phyloP scores from a whole-genome alignment of 2,329 filamentous ascomycete genomes.

The Penicillium sp. region DNA sequence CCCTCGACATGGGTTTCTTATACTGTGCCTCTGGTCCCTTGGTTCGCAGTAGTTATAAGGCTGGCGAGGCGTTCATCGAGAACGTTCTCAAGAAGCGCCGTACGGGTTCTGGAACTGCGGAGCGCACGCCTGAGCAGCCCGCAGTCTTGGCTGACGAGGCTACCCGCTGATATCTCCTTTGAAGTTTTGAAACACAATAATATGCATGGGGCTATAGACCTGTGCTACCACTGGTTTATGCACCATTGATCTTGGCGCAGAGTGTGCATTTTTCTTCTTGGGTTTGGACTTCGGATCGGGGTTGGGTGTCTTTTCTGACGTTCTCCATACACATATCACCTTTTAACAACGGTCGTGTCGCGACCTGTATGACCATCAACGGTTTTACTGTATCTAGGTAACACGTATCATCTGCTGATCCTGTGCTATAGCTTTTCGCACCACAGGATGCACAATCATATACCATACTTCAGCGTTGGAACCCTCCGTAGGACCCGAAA shows the following conservation, averaged over 20 bases:
- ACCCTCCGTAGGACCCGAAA: too few relatives aligned
- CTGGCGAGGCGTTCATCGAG: conserved; percentile 97
- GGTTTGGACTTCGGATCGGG: conserved; percentile 14
- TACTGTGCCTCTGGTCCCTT: conserved; percentile 93
- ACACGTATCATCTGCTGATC: too few relatives aligned
- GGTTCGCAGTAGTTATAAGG: conserved; percentile 94
- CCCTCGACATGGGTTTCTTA: conserved; percentile 91
- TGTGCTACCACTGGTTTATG: background rate
- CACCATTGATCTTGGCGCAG: too few relatives aligned
- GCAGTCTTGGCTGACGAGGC: conserved; percentile 26
- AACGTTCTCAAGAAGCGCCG: conserved; percentile 85
- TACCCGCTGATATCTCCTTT: conserved; percentile 23
- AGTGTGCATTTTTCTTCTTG: too few relatives aligned
- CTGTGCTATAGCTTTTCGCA: too few relatives aligned
- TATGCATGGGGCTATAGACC: conserved; percentile 8
- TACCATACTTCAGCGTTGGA: too few relatives aligned
- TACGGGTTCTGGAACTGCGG: conserved; percentile 27
- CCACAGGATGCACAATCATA: too few relatives aligned
- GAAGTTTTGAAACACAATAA: conserved; percentile 8
- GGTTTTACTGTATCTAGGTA: too few relatives aligned
- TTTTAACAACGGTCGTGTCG: conserved; percentile 11
- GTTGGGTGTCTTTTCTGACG: conserved; percentile 8
- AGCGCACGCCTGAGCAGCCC: conserved; percentile 27
- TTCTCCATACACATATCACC: conserved; percentile 9
- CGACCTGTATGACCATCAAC: conserved; percentile 19